These are phyloP conservation scores for Chrysoporthe deuterocubensis DNA, from an alignment of 2,329 filamentous ascomycete species.

Conservation along the genomic window DNA sequence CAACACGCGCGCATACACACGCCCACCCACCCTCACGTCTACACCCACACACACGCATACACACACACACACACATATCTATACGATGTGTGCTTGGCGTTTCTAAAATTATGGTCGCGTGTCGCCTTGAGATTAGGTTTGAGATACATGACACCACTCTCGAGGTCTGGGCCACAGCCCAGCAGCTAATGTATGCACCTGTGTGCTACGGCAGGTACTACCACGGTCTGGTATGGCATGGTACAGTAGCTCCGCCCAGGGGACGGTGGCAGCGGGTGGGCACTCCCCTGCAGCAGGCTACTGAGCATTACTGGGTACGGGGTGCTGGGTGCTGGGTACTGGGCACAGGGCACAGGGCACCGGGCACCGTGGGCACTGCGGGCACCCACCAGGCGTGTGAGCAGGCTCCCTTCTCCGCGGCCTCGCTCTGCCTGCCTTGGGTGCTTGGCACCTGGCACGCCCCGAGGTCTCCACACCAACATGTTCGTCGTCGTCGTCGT, in stretches of 20 bases:
- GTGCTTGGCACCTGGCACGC: too few relatives aligned
- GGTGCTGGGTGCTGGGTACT: too few relatives aligned
- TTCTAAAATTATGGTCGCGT: not conserved
- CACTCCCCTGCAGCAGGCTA: too few relatives aligned
- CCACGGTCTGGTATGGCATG: too few relatives aligned
- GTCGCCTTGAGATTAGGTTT: not conserved
- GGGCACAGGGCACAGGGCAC: too few relatives aligned
- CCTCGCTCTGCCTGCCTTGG: too few relatives aligned
- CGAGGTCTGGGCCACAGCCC: not conserved
- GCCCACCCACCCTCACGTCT: not conserved
- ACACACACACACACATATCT: not conserved
- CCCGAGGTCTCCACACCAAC: not conserved
- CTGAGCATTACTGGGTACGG: too few relatives aligned
- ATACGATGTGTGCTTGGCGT: slow-evolving; percentile 3
- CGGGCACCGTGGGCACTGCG: too few relatives aligned
- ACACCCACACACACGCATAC: not conserved
- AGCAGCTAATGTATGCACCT: not conserved
- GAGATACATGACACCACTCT: not conserved
- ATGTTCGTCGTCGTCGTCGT: not conserved
- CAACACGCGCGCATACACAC: too few relatives aligned
- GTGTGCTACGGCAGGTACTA: not conserved
- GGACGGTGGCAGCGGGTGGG: too few relatives aligned
- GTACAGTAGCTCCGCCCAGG: too few relatives aligned
- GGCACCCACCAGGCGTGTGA: too few relatives aligned
- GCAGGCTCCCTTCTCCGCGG: not conserved